Base-by-base conservation (phyloP, 441 rosid genomes). In the Erodium moschatum region DNA sequence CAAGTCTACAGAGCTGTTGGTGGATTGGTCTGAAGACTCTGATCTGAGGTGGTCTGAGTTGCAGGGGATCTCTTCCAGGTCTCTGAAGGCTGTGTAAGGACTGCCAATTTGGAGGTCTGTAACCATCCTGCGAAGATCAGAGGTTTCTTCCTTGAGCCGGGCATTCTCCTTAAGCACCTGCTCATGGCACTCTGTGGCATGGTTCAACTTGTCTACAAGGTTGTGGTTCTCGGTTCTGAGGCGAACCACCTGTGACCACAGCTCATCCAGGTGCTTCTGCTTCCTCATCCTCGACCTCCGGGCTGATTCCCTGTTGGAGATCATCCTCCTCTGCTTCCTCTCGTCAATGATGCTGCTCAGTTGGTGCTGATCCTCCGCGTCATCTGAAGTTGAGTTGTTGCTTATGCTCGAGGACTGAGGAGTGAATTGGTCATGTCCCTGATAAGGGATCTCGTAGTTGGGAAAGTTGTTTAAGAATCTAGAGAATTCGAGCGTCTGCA, bases 331-430 rank as follows among this genome's bases (percentile, higher is more conserved):
- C 68, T 83, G 84, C 77, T 79, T 86, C 83, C 93, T 82, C 79
- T 88, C 93, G 15, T 88, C 85, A 21, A 92, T 85, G 76, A 82
- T 73, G 63, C 77, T 70, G 50, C 77, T 70, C 38, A 79, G 73
- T 65, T 92, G 97, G 16, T 79, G 84, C 1, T 64, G 61, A 50
- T 84, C 86, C 63, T 87, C 92, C n/a, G 89, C 88, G 61, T 90
- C 98, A 52, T 90, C 92, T 4, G 92, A 89, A 70, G 96, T 82
- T 33, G 96, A 85, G 78, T 85, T 85, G 84, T 85, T 90, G 87
- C 91, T 78, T 29, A 78, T 71, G 67, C 81, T 65, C 6, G 82
- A 78, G 29, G 85, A 69, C 72, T 74, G 82, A 40, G 38, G 38
- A 3, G 77, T 69, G 54, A 78, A 16, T 70, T 86, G 73, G 31